Conservation (phyloP, 805 yeast genomes). For the Tetrapisispora namnaoensis region DNA sequence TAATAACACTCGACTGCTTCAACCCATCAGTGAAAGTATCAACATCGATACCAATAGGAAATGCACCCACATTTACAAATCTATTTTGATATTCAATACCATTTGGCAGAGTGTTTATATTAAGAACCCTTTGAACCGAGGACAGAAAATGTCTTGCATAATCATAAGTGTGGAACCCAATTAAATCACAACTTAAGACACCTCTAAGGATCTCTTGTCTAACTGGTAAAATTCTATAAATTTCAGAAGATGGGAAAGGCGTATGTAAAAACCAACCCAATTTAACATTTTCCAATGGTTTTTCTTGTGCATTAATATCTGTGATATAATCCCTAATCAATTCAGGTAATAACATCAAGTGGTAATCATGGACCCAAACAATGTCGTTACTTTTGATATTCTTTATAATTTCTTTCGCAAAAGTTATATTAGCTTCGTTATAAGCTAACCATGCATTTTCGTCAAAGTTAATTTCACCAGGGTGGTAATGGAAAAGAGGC, state of each 20-base stretch:
- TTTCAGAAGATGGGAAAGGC: conserved; percentile 96
- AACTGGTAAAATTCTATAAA: conserved; percentile 91
- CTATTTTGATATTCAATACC: conserved; percentile 74
- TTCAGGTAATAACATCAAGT: conserved; percentile 87
- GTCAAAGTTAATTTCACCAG: conserved; percentile 97
- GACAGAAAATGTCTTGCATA: conserved; percentile 93
- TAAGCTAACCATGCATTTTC: conserved; percentile 98
- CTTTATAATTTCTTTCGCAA: conserved; percentile 63
- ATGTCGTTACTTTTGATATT: conserved; percentile 73
- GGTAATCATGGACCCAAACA: conserved; percentile 98
- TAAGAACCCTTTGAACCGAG: conserved; percentile 74
- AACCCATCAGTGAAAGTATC: conserved; percentile 81
- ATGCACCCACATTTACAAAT: conserved; percentile 82
- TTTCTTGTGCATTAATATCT: conserved; percentile 21
- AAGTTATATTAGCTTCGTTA: conserved; percentile 78
- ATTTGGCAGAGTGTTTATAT: conserved; percentile 79
- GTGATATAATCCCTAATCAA: conserved; percentile 58
- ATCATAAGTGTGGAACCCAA: conserved; percentile 99
- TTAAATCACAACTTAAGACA: conserved; percentile 83
- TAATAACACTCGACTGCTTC: conserved; percentile 47
- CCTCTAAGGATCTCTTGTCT: conserved; percentile 87
- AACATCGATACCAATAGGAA: conserved; percentile 98
- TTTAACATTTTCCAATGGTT: conserved; percentile 44
- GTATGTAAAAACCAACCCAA: conserved; percentile 94
- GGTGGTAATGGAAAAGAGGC: conserved; percentile 98